Base-by-base conservation (phyloP, 495 filamentous ascomycete species). In the Penicillium odoratum region DNA sequence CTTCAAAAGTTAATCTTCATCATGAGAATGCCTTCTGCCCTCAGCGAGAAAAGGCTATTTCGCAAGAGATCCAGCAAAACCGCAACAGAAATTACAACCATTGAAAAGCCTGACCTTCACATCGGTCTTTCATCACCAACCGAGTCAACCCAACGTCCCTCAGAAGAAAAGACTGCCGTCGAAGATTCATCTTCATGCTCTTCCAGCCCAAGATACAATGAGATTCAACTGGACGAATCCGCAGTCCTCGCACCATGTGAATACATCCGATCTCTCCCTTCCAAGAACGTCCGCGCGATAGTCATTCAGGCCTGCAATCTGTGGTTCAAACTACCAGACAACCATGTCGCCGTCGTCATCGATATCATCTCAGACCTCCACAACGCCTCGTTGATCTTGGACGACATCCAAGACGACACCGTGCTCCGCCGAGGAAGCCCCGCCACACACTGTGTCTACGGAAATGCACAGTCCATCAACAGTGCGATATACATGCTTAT, bases 401-500 rank as follows among this genome's bases (percentile, higher is more conserved):
- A 47, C 26, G 44, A 47, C 26, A 47, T 47, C 18, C 44, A 47
- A 47, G 44, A 47, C 15, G 44, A 47, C 44, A 25, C 44, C 3
- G 26, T 29, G 7, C 44, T 47, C 18, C 44, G 44, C 7, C 44
- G 44, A 47, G 44, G 44, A 26, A 25, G 18, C 26, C 44, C 44
- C 5, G 44, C 26, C 26, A 28, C 44, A 29, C 18, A 47, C 26
- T 29, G 26, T 10, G 44, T 47, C 8, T 47, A 25, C 26, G 44
- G 44, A 29, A 47, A 25, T 10, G 44, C 44, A 1, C 44, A 47
- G 10, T 10, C 44, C 8, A 47, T 47, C 44, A 47, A 47, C 26
- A 25, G 18, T 10, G 44, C 44, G 7, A 26, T 25, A 26, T 47
- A 47, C 44, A 40, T 40, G 36, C 4, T n/a, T 15, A 3, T 40